Base-by-base conservation (phyloP, 2,329 filamentous ascomycete genomes). In the Cladophialophora chaetospira region DNA sequence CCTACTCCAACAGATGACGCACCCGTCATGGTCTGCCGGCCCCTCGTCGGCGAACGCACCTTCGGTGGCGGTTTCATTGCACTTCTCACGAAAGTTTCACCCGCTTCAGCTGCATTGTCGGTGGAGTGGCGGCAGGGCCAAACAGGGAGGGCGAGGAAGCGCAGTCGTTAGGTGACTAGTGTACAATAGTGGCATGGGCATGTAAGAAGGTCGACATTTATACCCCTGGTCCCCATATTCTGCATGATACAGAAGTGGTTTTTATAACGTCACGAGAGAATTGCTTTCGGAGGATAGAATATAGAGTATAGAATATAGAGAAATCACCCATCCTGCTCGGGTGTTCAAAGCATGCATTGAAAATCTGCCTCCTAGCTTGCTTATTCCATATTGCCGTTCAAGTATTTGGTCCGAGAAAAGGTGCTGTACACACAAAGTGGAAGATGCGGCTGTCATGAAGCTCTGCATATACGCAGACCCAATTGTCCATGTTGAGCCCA, bases 31-130 rank as follows among this genome's bases (percentile, higher is more conserved):
- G 71, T 82, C n/a, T 82, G 79, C 59, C 72, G 79, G 53, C 80
- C 79, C 2, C 80, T 78, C 61, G 78, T 79, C 51, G 79, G 79
- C 6, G 61, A 71, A 6, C 69, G 72, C 46, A 72, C 78, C 36
- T 67, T 73, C 5, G 79, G 78, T 10, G 79, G 79, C 40, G 79
- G 79, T 2, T 82, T 82, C 61, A 68, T 82, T 47, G 79, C 74
- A 1, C 64, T 81, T 28, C 82, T 75, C 73, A 72, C 72, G 53
- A 74, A 73, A 51, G 75, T 38, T 2, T 55, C 57, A 3, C 40
- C 53, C 15, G 54, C 57, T 13, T 52, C 50, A 25, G 33, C 25
- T 17, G 54, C 38, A 9, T 17, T 49, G 11, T 46, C 42, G 9
- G 26, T 29, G 4, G 31, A 55, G 28, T 62, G 60, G 60, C 50